Base-by-base conservation (phyloP, 2,329 filamentous ascomycete species). In the Annulohypoxylon truncatum region DNA sequence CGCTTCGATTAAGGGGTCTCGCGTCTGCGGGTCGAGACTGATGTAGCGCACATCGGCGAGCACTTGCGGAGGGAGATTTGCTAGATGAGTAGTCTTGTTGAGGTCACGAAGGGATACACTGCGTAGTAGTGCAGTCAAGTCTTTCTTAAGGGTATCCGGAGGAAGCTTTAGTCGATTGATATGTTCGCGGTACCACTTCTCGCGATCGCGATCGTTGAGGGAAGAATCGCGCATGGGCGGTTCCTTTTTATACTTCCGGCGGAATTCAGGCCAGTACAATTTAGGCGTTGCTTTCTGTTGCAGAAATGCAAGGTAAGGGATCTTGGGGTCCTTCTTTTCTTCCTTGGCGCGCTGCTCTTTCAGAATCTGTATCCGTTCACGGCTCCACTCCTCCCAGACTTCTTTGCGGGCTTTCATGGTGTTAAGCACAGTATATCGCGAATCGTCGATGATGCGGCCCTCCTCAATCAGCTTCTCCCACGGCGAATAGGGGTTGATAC, bases 231-330 rank as follows among this genome's bases (percentile, higher is more conserved):
- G 91, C 91, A 99, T 94, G 55, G 90, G 86, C 0, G 87, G 79
- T 69, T 97, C 94, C 70, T 91, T 94, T 70, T 91, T 91, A 79
- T 89, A 96, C 77, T 97, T 99, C 31, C 96, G 86, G 73, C 92
- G 93, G 80, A 99, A 99, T 77, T 99, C 96, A 0, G 93, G 91
- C 96, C 96, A 99, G 83, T 97, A 99, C 0, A 99, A 85, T 80
- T 97, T 98, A 0, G 93, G 91, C 0, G 90, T 96, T 0, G 94
- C 95, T 71, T 93, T 87, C 51, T 90, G 87, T 68, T 95, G 89
- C 28, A 99, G 82, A 68, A 99, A 91, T 0, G 87, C 86, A 65
- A 98, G 81, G 77, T 96, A 99, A 0, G 90, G 89, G 69, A 97
- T 91, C 48, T 87, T 85, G 0, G 96, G 95, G 74, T 98, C 94